A percentile compares a stretch with the other conserved stretches of the same genome.
Conservation (phyloP, 495 filamentous ascomycete genomes). For the Tuber aestivum region DNA sequence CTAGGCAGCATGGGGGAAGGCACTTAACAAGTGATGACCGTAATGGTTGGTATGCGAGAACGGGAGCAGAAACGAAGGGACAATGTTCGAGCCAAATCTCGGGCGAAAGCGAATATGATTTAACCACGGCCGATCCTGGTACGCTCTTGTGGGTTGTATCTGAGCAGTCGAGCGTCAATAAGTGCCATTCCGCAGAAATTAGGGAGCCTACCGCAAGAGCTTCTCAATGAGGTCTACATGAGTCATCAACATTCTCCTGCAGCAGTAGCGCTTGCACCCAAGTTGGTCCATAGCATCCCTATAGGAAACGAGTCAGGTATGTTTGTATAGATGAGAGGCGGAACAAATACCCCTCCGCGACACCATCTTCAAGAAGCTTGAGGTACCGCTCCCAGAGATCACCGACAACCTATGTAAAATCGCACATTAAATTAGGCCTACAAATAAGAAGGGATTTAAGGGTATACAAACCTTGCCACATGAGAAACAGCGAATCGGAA, state of each 20-base stretch:
- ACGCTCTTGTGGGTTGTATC: constrained; percentile 40
- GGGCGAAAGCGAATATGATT: not conserved
- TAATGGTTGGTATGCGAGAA: not conserved
- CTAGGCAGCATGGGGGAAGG: not conserved
- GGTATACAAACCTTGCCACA: constrained; percentile 78
- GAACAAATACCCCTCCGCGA: constrained; percentile 43
- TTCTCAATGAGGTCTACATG: constrained; percentile 99
- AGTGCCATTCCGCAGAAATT: not conserved
- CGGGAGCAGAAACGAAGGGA: not conserved
- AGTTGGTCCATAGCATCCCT: constrained; percentile 92
- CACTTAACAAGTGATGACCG: not conserved
- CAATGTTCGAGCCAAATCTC: not conserved
- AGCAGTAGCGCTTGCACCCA: constrained; percentile 92
- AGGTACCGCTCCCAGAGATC: constrained; percentile 97
- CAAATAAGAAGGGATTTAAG: not conserved
- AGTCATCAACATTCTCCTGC: constrained; percentile 98
- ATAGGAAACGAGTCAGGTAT: constrained; percentile 10
- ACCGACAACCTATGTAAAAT: constrained; percentile 66
- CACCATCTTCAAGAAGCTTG: constrained; percentile 68
- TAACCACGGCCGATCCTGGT: constrained; percentile 19
- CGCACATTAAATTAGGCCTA: constrained; percentile 48
- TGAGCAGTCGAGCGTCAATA: constrained; percentile 13
- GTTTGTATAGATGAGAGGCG: not conserved
- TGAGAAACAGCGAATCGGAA: constrained; percentile 95
- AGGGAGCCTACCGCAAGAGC: constrained; percentile 68